Conservation (phyloP, 352 stramenopile species). For the Phytophthora uliginosa region DNA sequence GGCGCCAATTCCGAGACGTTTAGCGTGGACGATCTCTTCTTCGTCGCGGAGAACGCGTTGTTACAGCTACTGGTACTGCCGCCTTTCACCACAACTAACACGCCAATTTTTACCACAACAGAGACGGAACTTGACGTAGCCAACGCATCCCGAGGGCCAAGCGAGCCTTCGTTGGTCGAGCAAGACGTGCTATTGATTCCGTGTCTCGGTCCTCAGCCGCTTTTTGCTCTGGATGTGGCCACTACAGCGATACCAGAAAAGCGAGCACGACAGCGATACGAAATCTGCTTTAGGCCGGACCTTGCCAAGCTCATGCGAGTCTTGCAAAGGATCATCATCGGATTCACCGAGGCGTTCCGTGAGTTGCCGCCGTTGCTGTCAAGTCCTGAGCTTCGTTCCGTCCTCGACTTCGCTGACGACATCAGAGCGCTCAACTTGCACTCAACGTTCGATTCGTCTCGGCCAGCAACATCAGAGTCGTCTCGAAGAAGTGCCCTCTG, state of each 20-base stretch:
- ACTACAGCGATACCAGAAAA: constrained; percentile 11
- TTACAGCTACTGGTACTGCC: constrained; percentile 34
- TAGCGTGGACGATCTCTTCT: constrained; percentile 40
- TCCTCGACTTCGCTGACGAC: constrained; percentile 62
- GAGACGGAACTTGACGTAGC: not conserved
- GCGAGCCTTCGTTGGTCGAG: constrained; percentile 4
- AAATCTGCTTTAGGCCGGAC: constrained; percentile 50
- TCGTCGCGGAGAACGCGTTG: constrained; percentile 28
- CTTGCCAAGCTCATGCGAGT: constrained; percentile 36
- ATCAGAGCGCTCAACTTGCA: constrained; percentile 46
- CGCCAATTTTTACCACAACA: constrained; percentile 14
- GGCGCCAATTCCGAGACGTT: constrained; percentile 22
- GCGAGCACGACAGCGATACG: constrained; percentile 20
- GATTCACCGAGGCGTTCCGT: constrained; percentile 54
- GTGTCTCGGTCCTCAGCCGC: constrained; percentile 23
- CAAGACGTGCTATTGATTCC: constrained; percentile 31
- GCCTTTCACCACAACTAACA: constrained; percentile 10
- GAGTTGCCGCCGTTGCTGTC: constrained; percentile 47
- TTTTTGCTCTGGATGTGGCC: constrained; percentile 26
- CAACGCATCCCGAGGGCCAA: no score
- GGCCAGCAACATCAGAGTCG: not conserved
- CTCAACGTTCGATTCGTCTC: constrained; percentile 1
- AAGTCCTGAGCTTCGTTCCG: constrained; percentile 48
- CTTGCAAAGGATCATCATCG: constrained; percentile 41
- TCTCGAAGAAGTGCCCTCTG: not conserved